phyloP scores from a whole-genome alignment of 1,284 basidiomycete species.

The Sporisorium scitamineum region DNA sequence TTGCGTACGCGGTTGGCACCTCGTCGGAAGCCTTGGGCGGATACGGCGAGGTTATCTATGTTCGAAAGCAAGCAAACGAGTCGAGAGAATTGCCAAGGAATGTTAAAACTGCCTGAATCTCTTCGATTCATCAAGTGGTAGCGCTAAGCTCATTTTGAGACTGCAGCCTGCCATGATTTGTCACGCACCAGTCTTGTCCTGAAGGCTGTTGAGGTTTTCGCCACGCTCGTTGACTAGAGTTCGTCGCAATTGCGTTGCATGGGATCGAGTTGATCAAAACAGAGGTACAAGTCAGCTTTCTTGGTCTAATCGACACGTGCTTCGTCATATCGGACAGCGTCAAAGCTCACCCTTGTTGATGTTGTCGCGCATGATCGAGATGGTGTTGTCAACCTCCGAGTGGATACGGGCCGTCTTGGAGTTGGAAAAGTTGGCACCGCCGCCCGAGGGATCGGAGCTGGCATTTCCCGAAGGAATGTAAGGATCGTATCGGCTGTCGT shows the following conservation, averaged over 20 bases:
- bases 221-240: constrained; percentile 87
- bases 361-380: constrained; percentile 95
- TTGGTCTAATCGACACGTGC: not conserved
- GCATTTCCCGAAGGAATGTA: constrained; percentile 65
- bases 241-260: not conserved
- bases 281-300: constrained; percentile 8
- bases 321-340: not conserved
- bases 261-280: not conserved
- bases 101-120: constrained; percentile 4
- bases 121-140: not conserved
- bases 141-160: not conserved
- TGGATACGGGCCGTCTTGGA: constrained; percentile 66
- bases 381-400: constrained; percentile 67
- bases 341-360: constrained; percentile 72
- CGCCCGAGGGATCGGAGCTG: constrained; percentile 52
- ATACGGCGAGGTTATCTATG: constrained; percentile 93
- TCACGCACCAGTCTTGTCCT: constrained; percentile 95
- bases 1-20: constrained; percentile 98
- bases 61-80: not conserved
- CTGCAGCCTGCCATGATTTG: not conserved
- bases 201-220: constrained; percentile 90
- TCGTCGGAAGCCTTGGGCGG: constrained; percentile 97
- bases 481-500: constrained; percentile 64
- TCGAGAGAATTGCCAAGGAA: not conserved
- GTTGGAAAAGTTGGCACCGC: constrained; percentile 56